These are phyloP conservation scores for Ceratobasidium sp. DNA, from an alignment of 1,284 basidiomycete species.

Conservation along the genomic window DNA sequence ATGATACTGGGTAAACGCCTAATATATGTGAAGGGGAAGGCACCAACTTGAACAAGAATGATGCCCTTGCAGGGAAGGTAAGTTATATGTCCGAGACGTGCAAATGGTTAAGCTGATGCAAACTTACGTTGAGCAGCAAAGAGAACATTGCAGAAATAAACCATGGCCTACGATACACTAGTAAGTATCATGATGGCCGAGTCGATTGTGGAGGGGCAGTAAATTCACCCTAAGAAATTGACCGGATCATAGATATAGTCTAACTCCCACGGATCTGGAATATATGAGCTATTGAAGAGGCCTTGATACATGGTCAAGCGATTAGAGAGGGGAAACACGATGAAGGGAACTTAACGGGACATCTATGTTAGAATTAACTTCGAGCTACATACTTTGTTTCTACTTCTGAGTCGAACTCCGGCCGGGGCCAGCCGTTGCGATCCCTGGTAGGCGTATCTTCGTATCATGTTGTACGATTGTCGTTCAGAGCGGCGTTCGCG, in stretches of 20 bases:
- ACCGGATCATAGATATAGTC: constrained; percentile 19
- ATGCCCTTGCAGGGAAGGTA: not conserved
- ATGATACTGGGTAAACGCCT: too few relatives aligned
- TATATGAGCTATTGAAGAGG: constrained; percentile 25
- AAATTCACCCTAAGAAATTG: constrained; percentile 22
- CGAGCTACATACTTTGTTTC: not conserved
- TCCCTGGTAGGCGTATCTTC: not conserved
- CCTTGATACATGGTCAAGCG: constrained; percentile 11
- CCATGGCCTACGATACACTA: constrained; percentile 10
- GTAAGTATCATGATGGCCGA: not conserved
- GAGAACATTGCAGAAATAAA: constrained; percentile 21
- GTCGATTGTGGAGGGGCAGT: too few relatives aligned
- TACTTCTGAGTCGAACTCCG: not conserved
- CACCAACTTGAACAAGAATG: constrained; percentile 25
- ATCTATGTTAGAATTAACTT: not conserved
- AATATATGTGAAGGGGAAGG: too few relatives aligned
- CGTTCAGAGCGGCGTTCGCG: not conserved
- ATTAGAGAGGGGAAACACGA: not conserved
- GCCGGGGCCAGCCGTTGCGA: not conserved
- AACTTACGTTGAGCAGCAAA: constrained; percentile 3
- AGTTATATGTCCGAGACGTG: not conserved
- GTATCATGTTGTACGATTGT: too few relatives aligned
- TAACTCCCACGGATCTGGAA: not conserved
- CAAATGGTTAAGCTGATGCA: too few relatives aligned
- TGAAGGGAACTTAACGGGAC: too few relatives aligned